phyloP scores from a whole-genome alignment of 495 filamentous ascomycete species.

The Terfezia claveryi region DNA sequence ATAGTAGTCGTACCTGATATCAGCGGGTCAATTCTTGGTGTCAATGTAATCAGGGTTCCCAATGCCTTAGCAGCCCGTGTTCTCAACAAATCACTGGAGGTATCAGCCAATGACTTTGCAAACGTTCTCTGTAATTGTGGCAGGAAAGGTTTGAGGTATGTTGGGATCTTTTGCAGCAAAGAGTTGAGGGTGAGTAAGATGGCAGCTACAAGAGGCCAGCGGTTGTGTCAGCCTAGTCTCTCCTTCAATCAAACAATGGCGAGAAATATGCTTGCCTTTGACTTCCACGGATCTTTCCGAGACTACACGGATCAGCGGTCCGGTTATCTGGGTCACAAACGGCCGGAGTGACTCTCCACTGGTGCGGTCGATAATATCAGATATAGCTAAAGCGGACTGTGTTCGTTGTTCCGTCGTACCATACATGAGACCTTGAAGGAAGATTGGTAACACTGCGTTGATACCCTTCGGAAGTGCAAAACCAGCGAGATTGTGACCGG shows the following conservation, averaged over 20 bases:
- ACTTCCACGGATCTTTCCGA: constrained; percentile 88
- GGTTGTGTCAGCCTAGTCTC: no score
- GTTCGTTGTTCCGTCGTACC: constrained; percentile 78
- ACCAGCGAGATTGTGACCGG: constrained; percentile 64
- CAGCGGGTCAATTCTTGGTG: constrained; percentile 82
- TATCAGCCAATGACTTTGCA: constrained; percentile 81
- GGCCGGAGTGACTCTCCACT: constrained; percentile 63
- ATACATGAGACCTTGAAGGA: constrained; percentile 93
- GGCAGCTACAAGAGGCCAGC: constrained; percentile 29
- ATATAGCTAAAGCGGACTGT: constrained; percentile 77
- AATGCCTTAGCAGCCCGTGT: constrained; percentile 85
- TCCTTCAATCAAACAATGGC: background rate
- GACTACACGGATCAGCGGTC: constrained; percentile 88
- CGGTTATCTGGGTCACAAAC: constrained; percentile 93
- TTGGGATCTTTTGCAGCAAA: constrained; percentile 86
- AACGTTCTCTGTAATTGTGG: constrained; percentile 93
- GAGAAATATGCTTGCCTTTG: constrained; percentile 31
- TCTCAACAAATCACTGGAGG: constrained; percentile 70
- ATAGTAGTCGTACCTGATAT: constrained; percentile 29
- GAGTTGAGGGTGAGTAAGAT: constrained; percentile 89
- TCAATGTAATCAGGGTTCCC: constrained; percentile 87
- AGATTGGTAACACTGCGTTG: constrained; percentile 88
- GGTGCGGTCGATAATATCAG: constrained; percentile 82
- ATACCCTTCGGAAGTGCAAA: constrained; percentile 94
- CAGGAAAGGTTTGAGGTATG: constrained; percentile 86